phyloP scores from a whole-genome alignment of 192 early-diverging fungal genomes.

The Paraglomus brasilianum region DNA sequence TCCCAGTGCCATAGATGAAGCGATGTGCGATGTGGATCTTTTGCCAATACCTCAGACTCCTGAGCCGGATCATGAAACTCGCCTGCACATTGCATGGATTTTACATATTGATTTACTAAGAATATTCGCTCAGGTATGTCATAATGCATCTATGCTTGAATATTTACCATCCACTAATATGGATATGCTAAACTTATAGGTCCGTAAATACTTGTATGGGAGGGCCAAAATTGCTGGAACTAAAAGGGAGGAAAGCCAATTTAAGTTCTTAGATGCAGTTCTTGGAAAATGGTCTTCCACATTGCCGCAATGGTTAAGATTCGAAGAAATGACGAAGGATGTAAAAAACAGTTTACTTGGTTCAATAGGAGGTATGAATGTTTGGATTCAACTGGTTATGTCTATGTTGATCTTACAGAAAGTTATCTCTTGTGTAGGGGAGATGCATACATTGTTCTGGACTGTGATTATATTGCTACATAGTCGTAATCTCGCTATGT shows the following conservation, averaged over 20 bases:
- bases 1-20: constrained; percentile 30
- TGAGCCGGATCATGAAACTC: constrained; percentile 23
- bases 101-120: constrained; percentile 29
- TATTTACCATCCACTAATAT: not conserved
- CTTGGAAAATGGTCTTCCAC: constrained; percentile 29
- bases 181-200: not conserved
- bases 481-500: constrained; percentile 30
- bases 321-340: constrained; percentile 29
- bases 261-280: constrained; percentile 26
- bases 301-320: constrained; percentile 27
- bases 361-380: constrained; percentile 24
- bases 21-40: constrained; percentile 27
- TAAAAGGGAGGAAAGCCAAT: constrained; percentile 26
- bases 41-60: constrained; percentile 29
- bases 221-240: constrained; percentile 28
- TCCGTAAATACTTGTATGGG: constrained; percentile 29
- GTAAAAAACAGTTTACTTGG: constrained; percentile 20
- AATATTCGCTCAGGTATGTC: constrained; percentile 28
- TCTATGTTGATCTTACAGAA: not conserved
- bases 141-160: too few relatives aligned
- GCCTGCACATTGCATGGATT: constrained; percentile 30
- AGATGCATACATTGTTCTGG: constrained; percentile 31
- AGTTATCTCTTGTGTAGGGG: constrained; percentile 1
- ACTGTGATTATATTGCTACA: constrained; percentile 30
- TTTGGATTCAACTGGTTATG: not conserved